Evolutionary conservation across 2,329 filamentous ascomycete species (phyloP), one percentile per base, ranked within the genome.

Genomic region (Fusarium zealandicum): DNA sequence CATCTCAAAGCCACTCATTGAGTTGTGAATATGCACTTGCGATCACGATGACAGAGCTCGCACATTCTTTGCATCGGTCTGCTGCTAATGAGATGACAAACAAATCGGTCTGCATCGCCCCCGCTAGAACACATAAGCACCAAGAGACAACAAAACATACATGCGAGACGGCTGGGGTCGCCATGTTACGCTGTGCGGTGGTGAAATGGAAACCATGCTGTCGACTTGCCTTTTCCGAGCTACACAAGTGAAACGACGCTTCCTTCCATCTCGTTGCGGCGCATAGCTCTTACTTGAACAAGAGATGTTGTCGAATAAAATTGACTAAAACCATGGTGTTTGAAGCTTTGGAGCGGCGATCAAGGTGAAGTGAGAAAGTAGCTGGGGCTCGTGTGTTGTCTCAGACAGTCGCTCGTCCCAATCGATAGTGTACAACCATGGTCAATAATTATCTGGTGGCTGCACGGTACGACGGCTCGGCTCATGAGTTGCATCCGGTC

Each of bases 101-200:
- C 40, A 25, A 36, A 37, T 36, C 28, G 36, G 38, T 45, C 14
- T 59, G 35, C 35, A 22, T 38, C 9, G 12, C n/a, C 37, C 22
- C 54, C 54, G 52, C 59, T 66, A 40, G 37, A 54, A 54, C 57
- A 59, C 53, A 51, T 47, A 59, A 64, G 60, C 50, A 46, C 49
- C 10, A 11, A n/a, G 16, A n/a, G 10, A 27, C 25, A 27, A 27
- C 4, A 17, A 39, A 41, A 43, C 45, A 36, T 38, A 53, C 52
- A 54, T 20, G 47, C 31, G 37, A 53, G 30, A 51, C 33, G 35
- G 53, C 51, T 54, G 48, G 46, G 63, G 50, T 36, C 9, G 51
- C 28, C 45, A 66, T 62, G 64, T 54, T 53, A 67, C 59, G 44
- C 39, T 65, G 42, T 11, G 40, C 42, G 27, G 53, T 35, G 54